phyloP scores from a whole-genome alignment of 1,284 basidiomycete species.

The Sanghuangporus baumii region DNA sequence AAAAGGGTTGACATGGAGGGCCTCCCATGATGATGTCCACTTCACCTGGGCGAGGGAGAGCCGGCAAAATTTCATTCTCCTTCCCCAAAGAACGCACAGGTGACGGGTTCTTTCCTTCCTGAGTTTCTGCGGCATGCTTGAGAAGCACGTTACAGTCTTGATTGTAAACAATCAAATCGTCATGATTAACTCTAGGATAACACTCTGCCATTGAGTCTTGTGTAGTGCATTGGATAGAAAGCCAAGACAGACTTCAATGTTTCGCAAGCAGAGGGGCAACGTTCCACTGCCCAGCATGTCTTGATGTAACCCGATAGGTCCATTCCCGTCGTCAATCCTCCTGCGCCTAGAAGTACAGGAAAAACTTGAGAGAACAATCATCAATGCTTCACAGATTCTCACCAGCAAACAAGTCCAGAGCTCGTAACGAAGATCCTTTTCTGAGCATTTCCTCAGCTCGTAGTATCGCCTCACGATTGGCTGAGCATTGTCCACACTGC shows the following conservation, averaged over 20 bases:
- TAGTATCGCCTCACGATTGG: conserved; percentile 20
- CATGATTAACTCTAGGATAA: conserved; percentile 50
- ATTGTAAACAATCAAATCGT: conserved; percentile 51
- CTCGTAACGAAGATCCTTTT: conserved; percentile 33
- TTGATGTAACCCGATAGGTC: conserved; percentile 52
- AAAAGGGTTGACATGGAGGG: conserved; percentile 68
- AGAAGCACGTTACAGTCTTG: conserved; percentile 57
- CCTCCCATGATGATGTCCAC: conserved; percentile 71
- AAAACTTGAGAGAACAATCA: background rate
- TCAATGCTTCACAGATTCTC: conserved; percentile 13
- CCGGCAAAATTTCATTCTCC: conserved; percentile 31
- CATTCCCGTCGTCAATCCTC: conserved; percentile 62
- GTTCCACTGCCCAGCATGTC: conserved; percentile 63
- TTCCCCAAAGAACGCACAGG: conserved; percentile 27
- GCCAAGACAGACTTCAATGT: conserved; percentile 45
- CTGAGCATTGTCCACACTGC: background rate
- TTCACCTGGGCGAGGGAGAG: conserved; percentile 50
- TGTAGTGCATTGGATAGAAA: conserved; percentile 2
- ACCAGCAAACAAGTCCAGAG: conserved; percentile 64
- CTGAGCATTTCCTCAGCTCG: conserved; percentile 28
- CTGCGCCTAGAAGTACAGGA: conserved; percentile 44
- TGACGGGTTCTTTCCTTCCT: background rate
- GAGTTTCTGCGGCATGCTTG: conserved; percentile 45
- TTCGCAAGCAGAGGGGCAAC: conserved; percentile 51
- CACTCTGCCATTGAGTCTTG: background rate